Evolutionary conservation across 306 rosid genomes (phyloP), one percentile per base, ranked within the genome.

Genomic region (Parietaria judaica): DNA sequence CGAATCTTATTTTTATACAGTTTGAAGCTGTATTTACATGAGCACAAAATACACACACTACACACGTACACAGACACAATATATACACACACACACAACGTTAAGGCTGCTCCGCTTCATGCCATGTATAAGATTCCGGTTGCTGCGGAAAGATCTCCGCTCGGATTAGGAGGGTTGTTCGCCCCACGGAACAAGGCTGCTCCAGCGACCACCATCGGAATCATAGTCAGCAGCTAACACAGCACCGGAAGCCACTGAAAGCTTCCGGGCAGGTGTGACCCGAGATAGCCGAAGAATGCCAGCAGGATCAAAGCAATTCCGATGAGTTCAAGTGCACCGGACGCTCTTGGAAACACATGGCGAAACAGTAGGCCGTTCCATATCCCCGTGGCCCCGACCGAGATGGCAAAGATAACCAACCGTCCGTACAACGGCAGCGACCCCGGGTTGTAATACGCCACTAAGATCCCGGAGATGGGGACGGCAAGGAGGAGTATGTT

Each of bases 351-450:
- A 23, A 1, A 49, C 15, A 10, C 60, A 13, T 46, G 49, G 2
- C 58, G 49, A 23, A 67, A 41, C 12, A 57, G 52, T 36, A 58
- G 16, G 23, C 71, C 58, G 44, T 49, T 57, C 43, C 65, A 67
- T 3, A 58, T 36, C 3, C 48, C 57, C 1, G 58, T 17, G 6
- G 38, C 6, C 12, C 50, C 64, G 0, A 48, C n/a, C 0, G 58
- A 57, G 50, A 67, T 37, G 6, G 23, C 16, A 35, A 49, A 11
- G 13, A 6, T 37, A 2, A 15, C 58, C 11, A 67, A 49, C 14
- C 13, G 50, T 13, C n/a, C 53, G 15, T 15, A 15, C 9, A 60
- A 9, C 3, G 65, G 31, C 12, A 12, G 1, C 2, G 56, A 49
- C 37, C 1, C 37, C 14, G 14, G 12, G 14, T 34, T 43, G 0